Conservation (phyloP, 805 yeast species). For the Candida cerambycidarum region DNA sequence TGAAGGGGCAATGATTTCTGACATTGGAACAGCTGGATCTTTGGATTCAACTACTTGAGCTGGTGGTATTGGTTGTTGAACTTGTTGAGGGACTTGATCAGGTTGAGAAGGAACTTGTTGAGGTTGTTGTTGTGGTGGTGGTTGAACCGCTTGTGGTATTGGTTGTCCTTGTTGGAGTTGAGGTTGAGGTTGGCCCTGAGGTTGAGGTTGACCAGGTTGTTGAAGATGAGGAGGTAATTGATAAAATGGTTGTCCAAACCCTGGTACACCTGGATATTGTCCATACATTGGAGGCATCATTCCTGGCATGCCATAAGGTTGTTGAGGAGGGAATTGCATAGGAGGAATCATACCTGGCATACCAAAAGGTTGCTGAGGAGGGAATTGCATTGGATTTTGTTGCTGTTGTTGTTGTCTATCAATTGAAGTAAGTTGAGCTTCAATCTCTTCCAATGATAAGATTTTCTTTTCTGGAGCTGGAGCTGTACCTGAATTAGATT, state of each 20-base stretch:
- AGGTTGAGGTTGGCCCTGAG: too few relatives aligned
- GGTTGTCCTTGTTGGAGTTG: slow-evolving; percentile 11
- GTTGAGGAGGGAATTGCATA: slow-evolving; percentile 11
- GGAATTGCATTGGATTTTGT: slow-evolving; percentile 20
- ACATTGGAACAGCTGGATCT: slow-evolving; percentile 10
- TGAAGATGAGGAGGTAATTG: slow-evolving; percentile 16
- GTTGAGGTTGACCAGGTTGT: slow-evolving; percentile 7
- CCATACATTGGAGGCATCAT: slow-evolving; percentile 18
- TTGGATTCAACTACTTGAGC: not conserved
- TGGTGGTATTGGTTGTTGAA: slow-evolving; percentile 5
- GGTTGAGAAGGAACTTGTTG: slow-evolving; percentile 3
- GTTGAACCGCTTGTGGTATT: slow-evolving; percentile 8
- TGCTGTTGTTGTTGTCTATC: slow-evolving; percentile 27
- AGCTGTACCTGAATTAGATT: slow-evolving; percentile 3
- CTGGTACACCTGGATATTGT: slow-evolving; percentile 15
- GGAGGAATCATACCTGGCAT: slow-evolving; percentile 45
- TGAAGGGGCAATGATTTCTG: slow-evolving; percentile 15
- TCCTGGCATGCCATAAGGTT: slow-evolving; percentile 6
- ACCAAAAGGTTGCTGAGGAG: slow-evolving; percentile 34
- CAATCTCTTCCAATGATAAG: slow-evolving; percentile 79
- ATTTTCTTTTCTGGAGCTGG: slow-evolving; percentile 43
- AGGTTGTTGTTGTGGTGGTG: not conserved
- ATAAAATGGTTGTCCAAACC: slow-evolving; percentile 13
- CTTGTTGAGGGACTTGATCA: slow-evolving; percentile 5
- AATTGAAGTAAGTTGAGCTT: slow-evolving; percentile 65